Conservation (phyloP, 2,329 filamentous ascomycete species). For the Aspergillus glaucus region DNA sequence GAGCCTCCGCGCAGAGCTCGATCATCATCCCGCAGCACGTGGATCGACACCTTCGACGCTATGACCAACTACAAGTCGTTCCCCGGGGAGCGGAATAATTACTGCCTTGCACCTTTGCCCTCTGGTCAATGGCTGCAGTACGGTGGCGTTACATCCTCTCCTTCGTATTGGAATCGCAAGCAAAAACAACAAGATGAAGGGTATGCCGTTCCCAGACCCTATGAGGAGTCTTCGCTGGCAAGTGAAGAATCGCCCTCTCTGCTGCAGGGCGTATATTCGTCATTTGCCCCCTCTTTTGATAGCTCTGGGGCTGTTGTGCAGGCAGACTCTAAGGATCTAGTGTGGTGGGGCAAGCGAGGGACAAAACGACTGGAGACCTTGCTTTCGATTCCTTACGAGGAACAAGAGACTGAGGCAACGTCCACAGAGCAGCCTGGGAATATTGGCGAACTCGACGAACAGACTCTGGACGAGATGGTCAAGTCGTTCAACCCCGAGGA, state of each 20-base stretch:
- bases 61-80: conserved; percentile 28
- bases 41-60: conserved; percentile 38
- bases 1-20: conserved; percentile 36
- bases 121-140: conserved; percentile 41
- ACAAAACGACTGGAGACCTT: conserved; percentile 32
- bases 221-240: conserved; percentile 24
- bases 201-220: conserved; percentile 16
- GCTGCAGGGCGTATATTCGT: conserved; percentile 42
- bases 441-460: conserved; percentile 34
- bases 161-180: conserved; percentile 33
- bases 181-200: conserved; percentile 24
- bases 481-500: conserved; percentile 36
- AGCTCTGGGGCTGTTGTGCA: conserved; percentile 40
- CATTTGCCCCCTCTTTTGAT: conserved; percentile 44
- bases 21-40: conserved; percentile 29
- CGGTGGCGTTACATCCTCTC: conserved; percentile 31
- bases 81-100: conserved; percentile 34
- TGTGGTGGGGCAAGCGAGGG: conserved; percentile 44
- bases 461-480: conserved; percentile 37
- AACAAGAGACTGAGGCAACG: conserved; percentile 13
- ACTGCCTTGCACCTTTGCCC: conserved; percentile 34
- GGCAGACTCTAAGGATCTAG: conserved; percentile 34
- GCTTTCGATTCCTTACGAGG: conserved; percentile 22
- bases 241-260: conserved; percentile 29
- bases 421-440: conserved; percentile 20